Conservation (phyloP, 495 filamentous ascomycete genomes). For the Aspergillus indologenus region DNA sequence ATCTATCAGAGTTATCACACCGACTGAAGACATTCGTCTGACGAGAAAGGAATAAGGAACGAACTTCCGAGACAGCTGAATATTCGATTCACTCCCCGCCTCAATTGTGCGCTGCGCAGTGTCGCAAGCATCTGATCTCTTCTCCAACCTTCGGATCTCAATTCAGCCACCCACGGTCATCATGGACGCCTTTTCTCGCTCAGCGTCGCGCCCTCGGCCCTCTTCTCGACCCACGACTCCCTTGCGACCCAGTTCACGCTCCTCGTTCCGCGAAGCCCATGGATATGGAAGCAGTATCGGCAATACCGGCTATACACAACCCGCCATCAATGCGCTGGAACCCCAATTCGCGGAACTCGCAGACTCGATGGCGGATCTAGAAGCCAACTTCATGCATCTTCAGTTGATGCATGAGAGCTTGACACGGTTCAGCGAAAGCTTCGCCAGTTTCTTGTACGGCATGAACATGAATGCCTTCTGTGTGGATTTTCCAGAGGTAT, state of each 20-base stretch:
- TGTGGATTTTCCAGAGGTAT: conserved; percentile 94
- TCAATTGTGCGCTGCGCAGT: not conserved
- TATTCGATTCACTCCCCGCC: not conserved
- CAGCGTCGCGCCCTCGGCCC: conserved; percentile 41
- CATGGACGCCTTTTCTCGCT: conserved; percentile 40
- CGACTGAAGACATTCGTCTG: no score
- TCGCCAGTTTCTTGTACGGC: conserved; percentile 91
- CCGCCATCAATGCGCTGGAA: conserved; percentile 79
- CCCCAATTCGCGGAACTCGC: conserved; percentile 89
- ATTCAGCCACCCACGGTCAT: not conserved
- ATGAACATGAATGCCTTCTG: conserved; percentile 99
- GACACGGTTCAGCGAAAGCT: conserved; percentile 91
- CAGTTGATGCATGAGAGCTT: conserved; percentile 96
- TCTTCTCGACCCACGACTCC: conserved; percentile 87
- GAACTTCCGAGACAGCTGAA: no score
- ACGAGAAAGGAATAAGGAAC: no score
- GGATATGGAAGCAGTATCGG: conserved; percentile 47
- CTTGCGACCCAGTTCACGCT: conserved; percentile 84
- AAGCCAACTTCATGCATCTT: conserved; percentile 95
- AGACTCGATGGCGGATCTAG: conserved; percentile 91
- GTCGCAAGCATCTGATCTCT: no score
- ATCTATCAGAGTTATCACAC: no score
- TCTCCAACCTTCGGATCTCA: no score
- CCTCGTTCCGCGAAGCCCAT: conserved; percentile 72
- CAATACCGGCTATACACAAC: conserved; percentile 49